Base-by-base conservation (phyloP, 306 rosid genomes). In the Corylus heterophylla region DNA sequence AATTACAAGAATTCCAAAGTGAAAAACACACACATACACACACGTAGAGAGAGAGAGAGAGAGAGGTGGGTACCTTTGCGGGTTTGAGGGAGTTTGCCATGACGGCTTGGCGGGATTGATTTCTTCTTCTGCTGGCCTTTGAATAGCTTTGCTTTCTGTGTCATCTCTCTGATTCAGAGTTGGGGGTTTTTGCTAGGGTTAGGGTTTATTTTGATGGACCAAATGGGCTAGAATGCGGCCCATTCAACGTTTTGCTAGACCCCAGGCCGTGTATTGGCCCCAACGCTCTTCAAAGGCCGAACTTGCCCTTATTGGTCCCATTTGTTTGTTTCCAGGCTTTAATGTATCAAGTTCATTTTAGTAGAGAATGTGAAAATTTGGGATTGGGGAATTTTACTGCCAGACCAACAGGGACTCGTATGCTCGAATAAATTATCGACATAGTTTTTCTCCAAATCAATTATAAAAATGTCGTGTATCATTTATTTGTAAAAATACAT, bases 71-170 rank as follows among this genome's bases (percentile, higher is more conserved):
- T 76, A 85, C 97, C 97, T 82, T 94, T 94, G 69, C 96, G 96
- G 79, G 71, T 86, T 1, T 18, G 82, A 66, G 89, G 83, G 8
- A 20, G 75, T 79, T 94, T 94, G 9, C 98, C 98, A 83, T 94
- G 98, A 69, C 96, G 96, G 78, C 74, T 94, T 64, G 91, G 88
- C 22, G 66, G 37, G 16, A 59, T 25, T 9, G 35, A 59, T 12
- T 59, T 58, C 37, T 59, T 59, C 66, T 59, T 59, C 25, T 25
- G 66, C 7, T 59, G 66, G 35, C 66, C 66, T 10, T 59, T 59
- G 66, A 59, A 59, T n/a, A 59, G 37, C 31, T 3, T 59, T 25
- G 66, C 29, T 59, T 59, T 59, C 66, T 59, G 66, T 37, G 66
- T 59, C 66, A 59, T 20, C 18, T 58, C 64, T 58, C 64, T 58